Evolutionary conservation across 1,284 basidiomycete genomes (phyloP).

Genomic region (Apiotrichum domesticum): DNA sequence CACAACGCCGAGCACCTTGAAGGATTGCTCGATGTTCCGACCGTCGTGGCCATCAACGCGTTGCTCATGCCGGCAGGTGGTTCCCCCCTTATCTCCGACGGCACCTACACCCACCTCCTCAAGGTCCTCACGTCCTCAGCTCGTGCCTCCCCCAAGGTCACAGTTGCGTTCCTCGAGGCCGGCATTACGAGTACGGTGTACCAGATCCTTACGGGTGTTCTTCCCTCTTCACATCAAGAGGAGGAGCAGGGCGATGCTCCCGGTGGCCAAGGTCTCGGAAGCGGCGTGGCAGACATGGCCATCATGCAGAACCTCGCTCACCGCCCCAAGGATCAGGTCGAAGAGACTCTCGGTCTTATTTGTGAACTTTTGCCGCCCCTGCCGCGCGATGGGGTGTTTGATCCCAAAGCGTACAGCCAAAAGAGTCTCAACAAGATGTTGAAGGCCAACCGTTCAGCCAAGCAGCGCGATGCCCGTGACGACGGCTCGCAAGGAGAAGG

Average conservation of each 20-base stretch:
- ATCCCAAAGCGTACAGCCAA: slow-evolving; percentile 81
- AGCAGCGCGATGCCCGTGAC: slow-evolving; percentile 4
- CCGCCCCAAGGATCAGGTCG: slow-evolving; percentile 91
- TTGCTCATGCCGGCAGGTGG: slow-evolving; percentile 80
- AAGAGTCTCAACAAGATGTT: slow-evolving; percentile 58
- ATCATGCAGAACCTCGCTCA: slow-evolving; percentile 96
- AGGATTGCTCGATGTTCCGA: slow-evolving; percentile 69
- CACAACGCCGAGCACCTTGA: slow-evolving; percentile 78
- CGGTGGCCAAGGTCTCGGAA: slow-evolving; percentile 63
- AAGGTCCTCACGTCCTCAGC: slow-evolving; percentile 79
- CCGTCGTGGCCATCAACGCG: slow-evolving; percentile 74
- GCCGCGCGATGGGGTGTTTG: slow-evolving; percentile 86
- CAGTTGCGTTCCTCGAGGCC: slow-evolving; percentile 76
- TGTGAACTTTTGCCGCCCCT: slow-evolving; percentile 85
- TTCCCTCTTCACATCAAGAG: slow-evolving; percentile 59
- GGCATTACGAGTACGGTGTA: slow-evolving; percentile 85
- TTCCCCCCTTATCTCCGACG: slow-evolving; percentile 71
- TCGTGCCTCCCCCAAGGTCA: slow-evolving; percentile 76
- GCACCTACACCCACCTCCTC: slow-evolving; percentile 82
- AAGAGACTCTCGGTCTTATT: slow-evolving; percentile 79
- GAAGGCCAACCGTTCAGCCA: slow-evolving; percentile 14
- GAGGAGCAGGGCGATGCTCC: slow-evolving; percentile 61
- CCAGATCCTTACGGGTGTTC: slow-evolving; percentile 84
- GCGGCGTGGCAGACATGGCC: slow-evolving; percentile 86
- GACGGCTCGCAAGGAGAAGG: background rate